Base-by-base conservation (phyloP, 2,329 filamentous ascomycete species). In the Verticillium nubilum region DNA sequence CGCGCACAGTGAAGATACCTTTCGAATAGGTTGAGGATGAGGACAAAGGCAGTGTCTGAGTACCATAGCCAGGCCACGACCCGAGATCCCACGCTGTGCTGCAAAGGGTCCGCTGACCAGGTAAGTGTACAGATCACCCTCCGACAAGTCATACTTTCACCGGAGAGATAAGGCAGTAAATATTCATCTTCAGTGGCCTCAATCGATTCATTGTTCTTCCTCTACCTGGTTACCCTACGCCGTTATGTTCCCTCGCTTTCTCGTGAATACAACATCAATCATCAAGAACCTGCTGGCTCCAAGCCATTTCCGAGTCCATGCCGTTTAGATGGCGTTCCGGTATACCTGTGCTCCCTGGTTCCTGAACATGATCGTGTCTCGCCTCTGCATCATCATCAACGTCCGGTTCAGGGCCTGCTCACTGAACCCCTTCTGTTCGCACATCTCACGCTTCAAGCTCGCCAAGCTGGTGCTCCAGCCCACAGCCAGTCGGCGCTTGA, bases 401-500 rank as follows among this genome's bases (percentile, higher is more conserved):
- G 94, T 91, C 66, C 94, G 80, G 65, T 93, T 93, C 29, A 99
- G 80, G 17, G 87, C 88, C 71, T 92, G 88, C 74, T 98, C 95
- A 63, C 86, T 92, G 74, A 94, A 98, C 0, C 92, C 92, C 73
- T 93, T 92, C 15, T 89, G 88, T 68, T 97, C 92, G 5, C 96
- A 92, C 80, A 99, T 93, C 73, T 99, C 95, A 53, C 91, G 84
- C 63, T 90, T 86, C 64, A 99, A 76, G 1, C 91, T 96, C 0
- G 91, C 90, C 60, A 98, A 75, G 69, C 90, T 96, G 1, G 94
- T 97, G 69, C 90, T 95, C 91, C 94, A 99, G 23, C 95, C 95
- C 66, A 99, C 95, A 1, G 95, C 93, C 67, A 99, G 78, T 27
- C 94, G 84, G 60, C 92, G 85, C 75, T 91, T 88, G 57, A 99